A percentile compares a stretch with the other conserved stretches of the same genome.
Evolutionary conservation across 2,329 filamentous ascomycete species (phyloP).

Genomic region (Fusarium pseudonygamai): DNA sequence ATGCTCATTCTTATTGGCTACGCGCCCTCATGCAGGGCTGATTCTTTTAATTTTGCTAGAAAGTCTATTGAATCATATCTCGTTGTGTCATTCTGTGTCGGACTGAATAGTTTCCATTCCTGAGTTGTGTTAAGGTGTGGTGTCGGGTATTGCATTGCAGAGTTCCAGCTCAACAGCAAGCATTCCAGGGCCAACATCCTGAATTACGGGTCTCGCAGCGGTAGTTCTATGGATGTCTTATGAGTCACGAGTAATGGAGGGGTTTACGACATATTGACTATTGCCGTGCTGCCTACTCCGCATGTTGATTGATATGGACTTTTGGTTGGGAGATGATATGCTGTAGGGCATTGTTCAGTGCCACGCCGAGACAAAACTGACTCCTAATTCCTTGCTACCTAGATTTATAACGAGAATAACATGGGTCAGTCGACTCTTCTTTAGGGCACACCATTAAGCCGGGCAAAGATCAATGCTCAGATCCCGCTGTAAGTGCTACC

Average conservation of each 20-base stretch:
- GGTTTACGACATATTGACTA: neutral
- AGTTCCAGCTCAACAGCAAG: neutral
- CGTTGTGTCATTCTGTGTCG: constrained; percentile 9
- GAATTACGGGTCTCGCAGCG: constrained; percentile 6
- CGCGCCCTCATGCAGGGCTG: neutral
- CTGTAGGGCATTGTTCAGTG: neutral
- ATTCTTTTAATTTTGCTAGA: neutral
- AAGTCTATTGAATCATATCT: neutral
- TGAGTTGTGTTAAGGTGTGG: constrained; percentile 17
- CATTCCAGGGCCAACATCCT: constrained; percentile 30
- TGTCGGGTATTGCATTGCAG: neutral
- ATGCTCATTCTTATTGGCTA: neutral
- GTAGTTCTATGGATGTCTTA: constrained; percentile 14
- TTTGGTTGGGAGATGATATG: neutral
- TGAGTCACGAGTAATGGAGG: neutral
- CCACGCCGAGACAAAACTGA: neutral
- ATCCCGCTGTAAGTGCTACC: neutral
- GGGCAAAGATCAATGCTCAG: neutral
- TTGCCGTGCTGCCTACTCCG: neutral
- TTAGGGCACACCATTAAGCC: neutral
- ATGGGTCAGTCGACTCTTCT: neutral
- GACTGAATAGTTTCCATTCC: constrained; percentile 16
- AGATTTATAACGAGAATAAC: neutral
- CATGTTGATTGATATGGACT: neutral
- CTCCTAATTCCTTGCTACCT: neutral